Evolutionary conservation across 1,284 basidiomycete species (phyloP), one percentile per base, ranked within the genome.

Genomic region (Cutaneotrichosporon cutaneum): DNA sequence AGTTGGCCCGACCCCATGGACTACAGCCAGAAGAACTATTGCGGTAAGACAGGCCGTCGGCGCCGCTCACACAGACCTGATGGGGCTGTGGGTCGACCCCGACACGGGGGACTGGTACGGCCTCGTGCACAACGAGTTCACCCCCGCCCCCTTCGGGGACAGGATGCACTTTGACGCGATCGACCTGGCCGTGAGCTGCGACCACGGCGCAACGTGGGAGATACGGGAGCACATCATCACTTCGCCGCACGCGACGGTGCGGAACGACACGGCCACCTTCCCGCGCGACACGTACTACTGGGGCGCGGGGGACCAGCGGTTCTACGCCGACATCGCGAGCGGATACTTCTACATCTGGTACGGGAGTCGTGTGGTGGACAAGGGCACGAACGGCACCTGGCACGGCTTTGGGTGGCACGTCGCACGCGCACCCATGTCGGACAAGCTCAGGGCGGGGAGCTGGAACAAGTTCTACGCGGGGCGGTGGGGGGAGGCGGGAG

Each of bases 71-170:
- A n/a, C n/a, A n/a, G n/a, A 65, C 53, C 48, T 65, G 9, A 51
- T 44, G 13, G 61, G 58, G 5, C 27, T 59, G 1, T 61, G 63
- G 63, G 58, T 62, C 14, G 64, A 65, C 56, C 61, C 64, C 7
- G 64, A 65, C 53, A 56, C 57, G 3, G 64, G 61, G 21, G 60
- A 62, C 52, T 62, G 60, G 64, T 27, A 42, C 45, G 58, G 64
- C 3, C 64, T 62, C 32, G 53, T 62, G 16, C 64, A 62, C 58
- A 62, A 65, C 56, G 64, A 65, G 59, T 65, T 58, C 22, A 62
- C 64, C 22, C 58, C 58, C 21, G 2, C 13, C 6, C 64, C 64
- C 5, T 65, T 45, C 30, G 33, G 32, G 24, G 64, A 65, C 53
- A 22, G 53, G 0, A 53, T 65, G 39, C 64, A 65, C 60, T 65